Base-by-base conservation (phyloP, 2,329 filamentous ascomycete genomes). In the Alternaria alternata region DNA sequence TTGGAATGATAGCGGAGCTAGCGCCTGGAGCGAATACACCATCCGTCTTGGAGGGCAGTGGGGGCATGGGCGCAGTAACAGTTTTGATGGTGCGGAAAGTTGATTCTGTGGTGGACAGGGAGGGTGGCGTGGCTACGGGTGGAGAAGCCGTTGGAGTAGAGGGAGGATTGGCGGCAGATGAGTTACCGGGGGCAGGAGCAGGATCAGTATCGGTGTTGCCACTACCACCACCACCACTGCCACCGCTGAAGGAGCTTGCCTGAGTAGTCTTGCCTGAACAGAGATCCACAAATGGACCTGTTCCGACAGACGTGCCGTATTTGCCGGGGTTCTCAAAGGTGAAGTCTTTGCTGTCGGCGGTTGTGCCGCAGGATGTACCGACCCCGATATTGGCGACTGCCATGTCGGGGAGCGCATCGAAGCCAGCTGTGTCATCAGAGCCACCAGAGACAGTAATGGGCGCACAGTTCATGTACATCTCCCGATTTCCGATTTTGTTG, bases 401-500 rank as follows among this genome's bases (percentile, higher is more conserved):
- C 87, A 95, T 89, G 56, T 89, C 83, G 0, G 92, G 92, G 2
- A 96, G 89, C 2, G 18, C 41, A 2, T 71, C 57, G 9, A 89
- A 86, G 64, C 84, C 86, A 2, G 81, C 75, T 54, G 86, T 72
- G 38, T 87, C 85, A 39, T 77, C 73, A 3, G 80, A 75, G 26
- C 82, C 81, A 3, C 80, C 82, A 3, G 86, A 86, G 24, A 97
- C 83, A 0, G 82, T 86, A 54, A 96, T 79, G 0, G 91, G 87
- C 0, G 90, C 92, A 70, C 95, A 98, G 84, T 97, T 95, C 93
- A 96, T 96, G 85, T 98, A 98, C 86, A 97, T 92, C 55, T 98
- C 94, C 1, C 93, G 88, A 81, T 96, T 94, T 5, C 94, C 94
- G 5, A 96, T 78, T 62, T 89, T 88, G 75, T 97, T 97, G 82